Conservation (phyloP, 2,329 filamentous ascomycete species). For the Microdochium trichocladiopsis region DNA sequence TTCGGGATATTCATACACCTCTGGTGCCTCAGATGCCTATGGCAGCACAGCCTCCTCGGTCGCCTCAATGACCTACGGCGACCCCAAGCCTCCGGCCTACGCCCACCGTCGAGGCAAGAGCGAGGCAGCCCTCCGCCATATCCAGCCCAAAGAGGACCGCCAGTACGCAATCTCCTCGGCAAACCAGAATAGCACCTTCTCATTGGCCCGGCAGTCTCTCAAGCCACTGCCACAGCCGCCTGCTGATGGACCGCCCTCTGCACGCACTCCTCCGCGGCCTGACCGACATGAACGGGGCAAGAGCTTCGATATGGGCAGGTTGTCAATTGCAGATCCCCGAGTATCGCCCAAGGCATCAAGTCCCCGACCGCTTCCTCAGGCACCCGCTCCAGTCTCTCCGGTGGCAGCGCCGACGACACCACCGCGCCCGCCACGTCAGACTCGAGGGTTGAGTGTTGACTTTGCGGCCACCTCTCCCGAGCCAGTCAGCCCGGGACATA, state of each 20-base stretch:
- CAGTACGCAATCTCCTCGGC: constrained; percentile 16
- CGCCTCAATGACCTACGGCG: constrained; percentile 53
- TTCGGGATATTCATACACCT: constrained; percentile 54
- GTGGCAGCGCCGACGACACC: background rate
- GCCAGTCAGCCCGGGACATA: constrained; percentile 8
- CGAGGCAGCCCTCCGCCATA: constrained; percentile 48
- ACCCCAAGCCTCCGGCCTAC: constrained; percentile 18
- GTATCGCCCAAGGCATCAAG: constrained; percentile 33
- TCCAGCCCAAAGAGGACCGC: constrained; percentile 25
- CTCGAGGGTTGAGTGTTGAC: background rate
- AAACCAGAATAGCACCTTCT: constrained; percentile 59
- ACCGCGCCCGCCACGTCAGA: background rate
- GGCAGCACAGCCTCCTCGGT: constrained; percentile 68
- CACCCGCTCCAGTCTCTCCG: background rate
- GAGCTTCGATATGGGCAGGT: constrained; percentile 54
- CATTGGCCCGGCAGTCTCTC: constrained; percentile 67
- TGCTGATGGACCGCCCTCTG: constrained; percentile 28
- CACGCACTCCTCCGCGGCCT: constrained; percentile 26
- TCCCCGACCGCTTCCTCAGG: constrained; percentile 21
- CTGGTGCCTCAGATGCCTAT: constrained; percentile 36
- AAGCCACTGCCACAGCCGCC: constrained; percentile 66
- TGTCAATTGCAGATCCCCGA: constrained; percentile 39
- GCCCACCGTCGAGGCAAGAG: constrained; percentile 71
- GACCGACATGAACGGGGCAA: constrained; percentile 50
- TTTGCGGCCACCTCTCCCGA: background rate